phyloP scores from a whole-genome alignment of 1,284 basidiomycete species.

The Melampsora americana region DNA sequence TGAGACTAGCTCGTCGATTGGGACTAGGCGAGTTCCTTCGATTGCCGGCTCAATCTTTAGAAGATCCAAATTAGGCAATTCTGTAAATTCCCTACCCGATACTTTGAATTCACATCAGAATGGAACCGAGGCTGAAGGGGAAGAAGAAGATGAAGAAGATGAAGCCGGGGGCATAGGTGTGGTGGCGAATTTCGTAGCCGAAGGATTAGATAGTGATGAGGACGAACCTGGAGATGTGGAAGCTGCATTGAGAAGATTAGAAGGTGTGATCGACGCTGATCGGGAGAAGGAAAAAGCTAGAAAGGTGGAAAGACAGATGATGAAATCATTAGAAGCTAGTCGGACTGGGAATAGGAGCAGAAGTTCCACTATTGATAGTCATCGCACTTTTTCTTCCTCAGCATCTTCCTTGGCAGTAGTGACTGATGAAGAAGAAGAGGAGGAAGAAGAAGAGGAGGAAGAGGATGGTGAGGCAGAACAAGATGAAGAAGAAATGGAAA shows the following conservation, averaged over 20 bases:
- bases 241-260: constrained; percentile 69
- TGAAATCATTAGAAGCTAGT: constrained; percentile 37
- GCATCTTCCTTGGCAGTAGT: constrained; percentile 19
- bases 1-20: constrained; percentile 44
- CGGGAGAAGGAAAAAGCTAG: constrained; percentile 66
- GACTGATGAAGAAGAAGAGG: constrained; percentile 45
- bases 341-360: constrained; percentile 10
- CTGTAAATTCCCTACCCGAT: background rate
- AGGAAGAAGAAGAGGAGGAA: constrained; percentile 57
- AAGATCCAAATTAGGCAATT: constrained; percentile 26
- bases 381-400: constrained; percentile 8
- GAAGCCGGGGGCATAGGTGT: constrained; percentile 43
- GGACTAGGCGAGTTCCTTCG: constrained; percentile 42
- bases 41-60: constrained; percentile 42
- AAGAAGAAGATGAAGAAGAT: constrained; percentile 45
- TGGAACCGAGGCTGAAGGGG: constrained; percentile 19
- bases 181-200: constrained; percentile 65
- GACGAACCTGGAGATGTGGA: constrained; percentile 70
- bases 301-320: constrained; percentile 77
- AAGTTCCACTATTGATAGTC: constrained; percentile 11
- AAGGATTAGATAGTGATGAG: constrained; percentile 64
- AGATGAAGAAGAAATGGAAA: too few species aligned
- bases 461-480: too few species aligned
- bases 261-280: constrained; percentile 73
- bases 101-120: constrained; percentile 4